These are phyloP conservation scores for Malus fusca DNA, from an alignment of 306 rosid species.

Conservation along the genomic window DNA sequence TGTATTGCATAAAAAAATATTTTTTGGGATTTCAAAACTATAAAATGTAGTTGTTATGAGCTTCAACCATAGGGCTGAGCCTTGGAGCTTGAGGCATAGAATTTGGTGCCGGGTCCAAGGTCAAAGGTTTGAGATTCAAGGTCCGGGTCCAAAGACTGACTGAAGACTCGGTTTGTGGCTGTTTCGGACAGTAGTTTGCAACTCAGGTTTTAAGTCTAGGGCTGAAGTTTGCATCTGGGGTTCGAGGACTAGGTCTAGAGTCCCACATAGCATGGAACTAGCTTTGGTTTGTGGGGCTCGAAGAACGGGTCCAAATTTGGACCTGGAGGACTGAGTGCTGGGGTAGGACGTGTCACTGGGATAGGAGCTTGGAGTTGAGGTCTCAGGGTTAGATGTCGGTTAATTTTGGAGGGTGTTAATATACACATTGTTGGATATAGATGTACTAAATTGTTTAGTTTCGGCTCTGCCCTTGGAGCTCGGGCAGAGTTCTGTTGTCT, in stretches of 20 bases:
- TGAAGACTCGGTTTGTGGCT: too few species aligned
- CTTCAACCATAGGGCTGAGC: not conserved
- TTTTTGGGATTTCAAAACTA: too few species aligned
- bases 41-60: not conserved
- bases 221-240: not conserved
- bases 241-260: not conserved
- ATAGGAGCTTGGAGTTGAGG: not conserved
- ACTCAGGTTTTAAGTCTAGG: not conserved
- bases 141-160: too few species aligned
- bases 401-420: too few species aligned
- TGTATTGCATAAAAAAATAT: not conserved
- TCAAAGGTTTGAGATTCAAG: too few species aligned
- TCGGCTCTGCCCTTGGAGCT: too few species aligned
- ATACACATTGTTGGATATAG: too few species aligned
- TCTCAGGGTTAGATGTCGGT: not conserved
- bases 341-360: too few species aligned
- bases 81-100: not conserved
- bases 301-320: not conserved
- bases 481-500: too few species aligned
- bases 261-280: not conserved
- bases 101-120: not conserved
- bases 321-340: not conserved
- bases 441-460: too few species aligned
- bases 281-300: not conserved
- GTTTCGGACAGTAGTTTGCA: too few species aligned